Evolutionary conservation across 1,284 basidiomycete genomes (phyloP).

Genomic region (Singerocomus rubriflavus): DNA sequence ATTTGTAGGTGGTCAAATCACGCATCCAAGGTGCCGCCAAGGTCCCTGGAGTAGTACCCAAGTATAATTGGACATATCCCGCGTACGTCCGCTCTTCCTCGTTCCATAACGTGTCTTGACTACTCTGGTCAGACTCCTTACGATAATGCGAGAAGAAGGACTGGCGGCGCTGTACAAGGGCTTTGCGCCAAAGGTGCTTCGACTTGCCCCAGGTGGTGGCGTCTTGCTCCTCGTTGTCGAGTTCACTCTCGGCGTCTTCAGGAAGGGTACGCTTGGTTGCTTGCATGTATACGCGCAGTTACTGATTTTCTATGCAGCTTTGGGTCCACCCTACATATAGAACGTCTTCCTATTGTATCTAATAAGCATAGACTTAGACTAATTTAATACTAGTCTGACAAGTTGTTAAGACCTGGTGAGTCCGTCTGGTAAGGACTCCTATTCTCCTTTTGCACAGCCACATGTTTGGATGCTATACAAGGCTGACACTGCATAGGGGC

Average conservation of each 20-base stretch:
- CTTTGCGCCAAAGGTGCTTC: constrained; percentile 82
- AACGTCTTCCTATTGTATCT: constrained; percentile 3
- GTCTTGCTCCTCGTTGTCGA: constrained; percentile 91
- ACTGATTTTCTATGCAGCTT: constrained; percentile 18
- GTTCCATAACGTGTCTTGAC: not conserved
- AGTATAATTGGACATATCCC: constrained; percentile 94
- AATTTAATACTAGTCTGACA: not conserved
- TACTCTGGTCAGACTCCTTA: constrained; percentile 47
- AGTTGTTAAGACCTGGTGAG: not conserved
- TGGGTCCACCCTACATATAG: constrained; percentile 37
- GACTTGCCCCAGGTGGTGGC: constrained; percentile 92
- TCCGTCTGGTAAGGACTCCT: not conserved
- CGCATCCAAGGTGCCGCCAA: constrained; percentile 82
- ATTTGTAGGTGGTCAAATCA: constrained; percentile 80
- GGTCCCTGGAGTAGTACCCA: constrained; percentile 67
- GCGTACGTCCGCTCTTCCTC: constrained; percentile 39
- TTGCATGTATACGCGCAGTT: not conserved
- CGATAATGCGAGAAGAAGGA: constrained; percentile 90
- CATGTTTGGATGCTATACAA: constrained; percentile 8
- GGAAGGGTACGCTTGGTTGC: constrained; percentile 52
- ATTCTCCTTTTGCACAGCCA: constrained; percentile 15
- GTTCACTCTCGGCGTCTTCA: constrained; percentile 73
- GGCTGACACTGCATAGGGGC: constrained; percentile 22
- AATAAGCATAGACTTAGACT: constrained; percentile 6
- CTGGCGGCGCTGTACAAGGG: constrained; percentile 91